Base-by-base conservation (phyloP, 2,329 filamentous ascomycete species). In the Fusarium robinianum region DNA sequence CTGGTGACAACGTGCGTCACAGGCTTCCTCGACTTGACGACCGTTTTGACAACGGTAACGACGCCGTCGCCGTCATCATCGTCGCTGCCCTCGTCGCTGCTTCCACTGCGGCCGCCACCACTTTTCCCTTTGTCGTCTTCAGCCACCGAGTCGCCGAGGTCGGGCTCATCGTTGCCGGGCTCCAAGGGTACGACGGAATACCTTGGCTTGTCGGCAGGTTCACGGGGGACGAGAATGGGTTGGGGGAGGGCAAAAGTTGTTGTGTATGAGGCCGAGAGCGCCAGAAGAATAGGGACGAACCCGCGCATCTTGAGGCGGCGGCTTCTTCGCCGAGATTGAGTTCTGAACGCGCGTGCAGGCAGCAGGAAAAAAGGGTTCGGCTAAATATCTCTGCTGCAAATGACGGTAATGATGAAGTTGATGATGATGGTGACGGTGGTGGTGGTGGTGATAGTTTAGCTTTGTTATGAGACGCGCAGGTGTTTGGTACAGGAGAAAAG, bases 141-240 rank as follows among this genome's bases (percentile, higher is more conserved):
- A n/a, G n/a, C n/a, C n/a, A n/a, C 57, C 15, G 57, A 54, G 12
- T 51, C 57, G 22, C 45, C 58, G 25, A 32, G 37, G 7, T 42
- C 50, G 5, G 57, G 46, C 10, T 59, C 54, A 16, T 58, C 52
- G 5, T 65, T 51, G 11, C 54, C 58, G 3, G 67, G 67, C 35
- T 69, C 67, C n/a, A 71, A 51, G 10, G 68, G 67, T 5, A 72
- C 67, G 19, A 72, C 67, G 3, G 67, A 69, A 34, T 72, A 72
- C 15, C 60, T 58, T 2, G 67, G 68, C 34, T 62, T 62, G n/a
- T 49, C 40, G 11, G 46, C 37, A 8, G 41, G 33, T 3, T 55
- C 61, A 14, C 65, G 66, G 29, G 44, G 48, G 29, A 51, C 41
- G 6, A 63, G 41, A 18, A 41, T 49, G 5, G 52, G 51, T 17